A percentile compares a stretch with the other conserved stretches of the same genome.
These are phyloP conservation scores for Trametes gibbosa DNA, from an alignment of 768 basidiomycete genomes.

Conservation along the genomic window DNA sequence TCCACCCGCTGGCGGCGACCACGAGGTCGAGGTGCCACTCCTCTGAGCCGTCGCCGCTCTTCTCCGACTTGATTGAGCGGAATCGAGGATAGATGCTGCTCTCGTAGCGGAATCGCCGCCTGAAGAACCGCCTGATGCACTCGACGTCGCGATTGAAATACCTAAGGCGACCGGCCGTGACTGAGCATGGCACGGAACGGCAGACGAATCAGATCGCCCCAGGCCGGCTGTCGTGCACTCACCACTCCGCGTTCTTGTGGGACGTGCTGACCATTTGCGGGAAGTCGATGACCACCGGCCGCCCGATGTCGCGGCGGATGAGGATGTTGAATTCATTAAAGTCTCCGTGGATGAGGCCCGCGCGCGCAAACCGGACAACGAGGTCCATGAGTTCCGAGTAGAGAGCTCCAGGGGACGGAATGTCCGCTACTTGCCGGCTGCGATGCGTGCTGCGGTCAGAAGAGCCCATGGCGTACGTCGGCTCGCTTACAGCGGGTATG, in stretches of 20 bases:
- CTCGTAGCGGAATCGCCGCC: constrained; percentile 88
- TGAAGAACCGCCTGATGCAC: constrained; percentile 93
- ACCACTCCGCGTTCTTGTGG: constrained; percentile 97
- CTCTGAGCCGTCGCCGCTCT: constrained; percentile 35
- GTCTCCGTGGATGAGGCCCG: constrained; percentile 97
- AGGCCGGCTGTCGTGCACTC: constrained; percentile 24
- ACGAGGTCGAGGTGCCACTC: constrained; percentile 81
- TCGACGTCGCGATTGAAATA: constrained; percentile 99
- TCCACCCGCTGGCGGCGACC: constrained; percentile 94
- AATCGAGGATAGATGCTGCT: constrained; percentile 87
- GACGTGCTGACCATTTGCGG: constrained; percentile 99
- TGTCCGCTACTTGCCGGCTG: constrained; percentile 84
- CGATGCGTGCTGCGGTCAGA: constrained; percentile 7
- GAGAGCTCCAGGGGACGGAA: constrained; percentile 83
- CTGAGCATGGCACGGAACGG: constrained; percentile 3
- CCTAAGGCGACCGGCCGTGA: constrained; percentile 42
- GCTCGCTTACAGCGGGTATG: constrained; percentile 80
- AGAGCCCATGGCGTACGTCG: neutral
- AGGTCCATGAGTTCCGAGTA: constrained; percentile 94
- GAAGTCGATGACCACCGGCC: constrained; percentile 95
- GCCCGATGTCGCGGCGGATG: constrained; percentile 69
- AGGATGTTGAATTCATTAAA: constrained; percentile 99
- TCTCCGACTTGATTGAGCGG: constrained; percentile 51
- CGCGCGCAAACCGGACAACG: constrained; percentile 89
- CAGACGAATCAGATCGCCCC: constrained; percentile 6